Conservation (phyloP, 805 yeast species). For the Candida arabinofermentans region DNA sequence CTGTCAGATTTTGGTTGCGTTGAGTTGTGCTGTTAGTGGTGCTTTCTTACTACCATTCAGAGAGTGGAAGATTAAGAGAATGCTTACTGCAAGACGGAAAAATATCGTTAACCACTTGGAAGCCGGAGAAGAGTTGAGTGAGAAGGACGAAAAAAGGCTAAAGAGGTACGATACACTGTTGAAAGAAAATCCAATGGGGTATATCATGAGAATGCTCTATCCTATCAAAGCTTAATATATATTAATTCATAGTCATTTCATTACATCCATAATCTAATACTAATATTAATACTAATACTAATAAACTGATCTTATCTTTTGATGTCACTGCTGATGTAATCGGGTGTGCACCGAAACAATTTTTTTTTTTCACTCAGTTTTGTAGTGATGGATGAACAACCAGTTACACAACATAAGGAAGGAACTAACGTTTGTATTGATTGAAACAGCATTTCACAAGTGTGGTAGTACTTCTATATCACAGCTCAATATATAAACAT, state of each 20-base stretch:
- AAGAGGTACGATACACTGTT: constrained; percentile 15
- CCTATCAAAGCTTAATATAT: constrained; percentile 25
- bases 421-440: too few species aligned
- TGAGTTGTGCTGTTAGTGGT: constrained; percentile 39
- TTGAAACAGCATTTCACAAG: too few species aligned
- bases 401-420: too few species aligned
- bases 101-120: constrained; percentile 3
- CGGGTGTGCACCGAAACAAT: too few species aligned
- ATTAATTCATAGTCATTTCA: background rate
- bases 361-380: too few species aligned
- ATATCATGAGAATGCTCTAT: constrained; percentile 21
- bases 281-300: too few species aligned
- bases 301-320: too few species aligned
- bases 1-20: constrained; percentile 60
- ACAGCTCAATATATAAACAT: background rate
- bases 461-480: too few species aligned
- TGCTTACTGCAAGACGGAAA: constrained; percentile 27
- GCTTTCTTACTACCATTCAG: constrained; percentile 45
- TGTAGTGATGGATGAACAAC: too few species aligned
- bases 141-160: constrained; percentile 7
- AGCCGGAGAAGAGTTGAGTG: constrained; percentile 1
- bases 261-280: background rate
- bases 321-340: too few species aligned
- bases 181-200: constrained; percentile 4
- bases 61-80: constrained; percentile 48